Evolutionary conservation across 2,329 filamentous ascomycete genomes (phyloP), one percentile per base, ranked within the genome.

Genomic region (Nigrograna mackinnonii): DNA sequence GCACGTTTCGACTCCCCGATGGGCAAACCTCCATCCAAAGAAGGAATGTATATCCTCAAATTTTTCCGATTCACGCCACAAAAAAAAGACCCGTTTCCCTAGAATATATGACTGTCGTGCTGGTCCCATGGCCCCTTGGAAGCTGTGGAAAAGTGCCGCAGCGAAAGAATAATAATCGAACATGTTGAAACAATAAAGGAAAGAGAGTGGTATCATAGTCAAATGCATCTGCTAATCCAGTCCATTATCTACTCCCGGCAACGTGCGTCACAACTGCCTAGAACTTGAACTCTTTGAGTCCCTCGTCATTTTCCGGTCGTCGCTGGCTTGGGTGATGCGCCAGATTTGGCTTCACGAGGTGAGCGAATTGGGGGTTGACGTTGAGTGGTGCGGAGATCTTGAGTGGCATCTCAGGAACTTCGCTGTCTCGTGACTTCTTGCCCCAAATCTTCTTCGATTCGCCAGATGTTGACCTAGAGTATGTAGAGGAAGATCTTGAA

Each of bases 361-460:
- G 76, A 21, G 76, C 69, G 57, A 76, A 77, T 55, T 78, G 72
- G n/a, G 73, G 70, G 46, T 80, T 77, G 21, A 73, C 70, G 40
- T 76, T 73, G 44, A 81, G 64, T 0, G 82, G 81, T 7, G 70
- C 72, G 1, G 79, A 82, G 52, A 86, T 84, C 48, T 79, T 77
- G 35, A 82, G 46, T 41, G 76, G 66, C 52, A 77, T 63, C 21
- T 66, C 69, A 35, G 64, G 75, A 37, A 67, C 70, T 47, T 72
- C 67, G 56, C 68, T 70, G 33, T 76, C 57, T 41, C 64, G 52
- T 34, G 58, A 53, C 31, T 45, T 52, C 37, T 57, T 58, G 19
- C 31, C 37, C 14, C 13, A 39, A 13, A 18, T 33, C 26, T 28
- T 22, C 24, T 34, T 22, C 2, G 39, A 22, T 26, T 47, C 44